Evolutionary conservation across 2,329 filamentous ascomycete species (phyloP).

Genomic region (Teratosphaeriaceae sp.): DNA sequence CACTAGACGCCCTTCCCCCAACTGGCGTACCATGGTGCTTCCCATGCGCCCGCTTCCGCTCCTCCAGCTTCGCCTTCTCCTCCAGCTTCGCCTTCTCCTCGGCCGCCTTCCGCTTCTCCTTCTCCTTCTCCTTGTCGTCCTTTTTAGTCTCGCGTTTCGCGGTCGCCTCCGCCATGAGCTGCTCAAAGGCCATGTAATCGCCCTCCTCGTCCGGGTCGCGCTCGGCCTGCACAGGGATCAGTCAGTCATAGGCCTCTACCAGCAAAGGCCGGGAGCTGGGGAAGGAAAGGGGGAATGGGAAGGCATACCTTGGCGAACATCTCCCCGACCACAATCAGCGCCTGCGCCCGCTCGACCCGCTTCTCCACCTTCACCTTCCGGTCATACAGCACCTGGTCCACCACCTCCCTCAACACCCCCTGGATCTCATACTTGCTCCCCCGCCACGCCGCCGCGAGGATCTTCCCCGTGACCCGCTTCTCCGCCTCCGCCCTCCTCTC

Average conservation of each 20-base stretch:
- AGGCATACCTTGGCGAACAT: constrained; percentile 73
- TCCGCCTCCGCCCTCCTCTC: constrained; percentile 96
- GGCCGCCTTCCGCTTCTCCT: neutral
- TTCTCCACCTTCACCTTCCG: constrained; percentile 75
- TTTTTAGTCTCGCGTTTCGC: constrained; percentile 84
- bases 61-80: constrained; percentile 1
- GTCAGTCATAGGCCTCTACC: too few relatives aligned
- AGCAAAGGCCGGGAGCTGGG: too few relatives aligned
- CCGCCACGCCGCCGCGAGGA: constrained; percentile 91
- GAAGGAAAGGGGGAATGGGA: neutral
- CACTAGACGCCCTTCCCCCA: too few relatives aligned
- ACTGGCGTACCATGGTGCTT: too few relatives aligned
- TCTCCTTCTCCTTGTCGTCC: constrained; percentile 50
- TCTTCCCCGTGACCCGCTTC: constrained; percentile 93
- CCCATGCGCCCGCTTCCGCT: neutral
- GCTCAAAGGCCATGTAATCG: constrained; percentile 97
- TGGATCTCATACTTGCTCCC: constrained; percentile 98
- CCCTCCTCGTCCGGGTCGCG: constrained; percentile 93
- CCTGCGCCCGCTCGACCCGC: constrained; percentile 84
- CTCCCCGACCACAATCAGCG: constrained; percentile 79
- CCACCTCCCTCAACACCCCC: constrained; percentile 89
- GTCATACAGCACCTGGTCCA: constrained; percentile 76
- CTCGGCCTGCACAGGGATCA: constrained; percentile 56
- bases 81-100: neutral
- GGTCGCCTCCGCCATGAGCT: constrained; percentile 92